These are phyloP conservation scores for Corymbia citriodora DNA, from an alignment of 441 rosid genomes.

Conservation along the genomic window DNA sequence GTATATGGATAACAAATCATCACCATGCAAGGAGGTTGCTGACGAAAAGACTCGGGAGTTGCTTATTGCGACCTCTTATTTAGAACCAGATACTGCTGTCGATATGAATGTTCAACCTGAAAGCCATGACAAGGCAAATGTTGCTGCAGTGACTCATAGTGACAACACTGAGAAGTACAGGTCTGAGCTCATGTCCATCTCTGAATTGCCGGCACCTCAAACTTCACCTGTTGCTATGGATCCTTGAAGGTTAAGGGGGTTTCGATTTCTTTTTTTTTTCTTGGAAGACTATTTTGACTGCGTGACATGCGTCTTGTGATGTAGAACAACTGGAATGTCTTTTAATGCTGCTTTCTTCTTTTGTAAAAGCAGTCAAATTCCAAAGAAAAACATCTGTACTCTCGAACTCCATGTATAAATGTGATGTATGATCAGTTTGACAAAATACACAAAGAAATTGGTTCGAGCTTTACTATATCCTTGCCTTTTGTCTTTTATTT, in stretches of 20 bases:
- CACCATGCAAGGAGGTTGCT: not conserved
- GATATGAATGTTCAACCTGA: not conserved
- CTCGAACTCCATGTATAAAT: not conserved
- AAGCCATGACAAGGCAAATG: not conserved
- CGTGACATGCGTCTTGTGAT: not conserved
- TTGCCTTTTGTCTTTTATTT: not conserved
- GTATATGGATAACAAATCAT: constrained; percentile 1
- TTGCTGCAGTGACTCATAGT: not conserved
- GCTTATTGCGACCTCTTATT: not conserved
- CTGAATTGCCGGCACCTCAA: not conserved
- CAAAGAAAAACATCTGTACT: not conserved
- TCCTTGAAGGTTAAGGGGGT: not conserved
- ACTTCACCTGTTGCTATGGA: not conserved
- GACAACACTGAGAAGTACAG: constrained; percentile 1
- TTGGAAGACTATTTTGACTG: not conserved
- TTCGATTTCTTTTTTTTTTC: not conserved
- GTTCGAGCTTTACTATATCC: not conserved
- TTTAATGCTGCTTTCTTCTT: not conserved
- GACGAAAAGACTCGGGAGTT: not conserved
- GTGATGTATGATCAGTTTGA: not conserved
- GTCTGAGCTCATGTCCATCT: constrained; percentile 8
- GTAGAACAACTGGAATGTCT: not conserved
- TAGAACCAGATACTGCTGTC: not conserved
- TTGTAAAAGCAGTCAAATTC: not conserved
- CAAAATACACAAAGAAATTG: not conserved